Base-by-base conservation (phyloP, 257 asterid genomes). In the Primulina eburnea region DNA sequence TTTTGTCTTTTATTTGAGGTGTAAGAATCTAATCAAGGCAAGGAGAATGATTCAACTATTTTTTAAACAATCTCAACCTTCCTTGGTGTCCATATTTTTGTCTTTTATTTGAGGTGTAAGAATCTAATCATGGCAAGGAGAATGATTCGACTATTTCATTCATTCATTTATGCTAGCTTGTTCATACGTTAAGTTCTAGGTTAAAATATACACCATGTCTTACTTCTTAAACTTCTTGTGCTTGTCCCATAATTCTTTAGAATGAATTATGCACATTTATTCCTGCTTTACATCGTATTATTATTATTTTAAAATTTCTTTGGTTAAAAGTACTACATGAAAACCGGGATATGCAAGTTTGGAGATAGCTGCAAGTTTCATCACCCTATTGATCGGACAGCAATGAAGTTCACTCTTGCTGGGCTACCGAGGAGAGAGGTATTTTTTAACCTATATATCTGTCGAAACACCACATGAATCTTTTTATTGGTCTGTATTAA, bases 401-500 rank as follows among this genome's bases (percentile, higher is more conserved):
- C 84, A 52, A 89, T 90, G 81, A 90, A 83, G 81, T 90, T 90
- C 68, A 86, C 89, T 68, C 97, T 86, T 76, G 96, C 98, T 9
- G 98, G 97, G 78, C 81, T 92, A 73, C 98, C 98, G 37, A 87
- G 97, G 80, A 87, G 98, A 82, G 97, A 92, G 98, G 98, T 92
- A 87, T 4, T 16, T 24, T 37, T 33, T 73, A 65, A 58, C n/a
- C 71, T 79, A 53, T 60, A n/a, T n/a, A n/a, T n/a, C n/a, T n/a
- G 47, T 20, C 50, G 33, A 8, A 53, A 74, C 67, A 43, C 65
- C 8, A 61, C 69, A 17, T 32, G 52, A 32, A 28, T 6, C 34
- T 29, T 34, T 57, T 34, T 58, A 4, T 62, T 70, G 50, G 20
- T 50, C 12, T 64, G 35, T 63, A 56, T 34, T 18, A 5, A 28